Conservation (phyloP, 179 eudicot species). For the Beta macrorhiza region DNA sequence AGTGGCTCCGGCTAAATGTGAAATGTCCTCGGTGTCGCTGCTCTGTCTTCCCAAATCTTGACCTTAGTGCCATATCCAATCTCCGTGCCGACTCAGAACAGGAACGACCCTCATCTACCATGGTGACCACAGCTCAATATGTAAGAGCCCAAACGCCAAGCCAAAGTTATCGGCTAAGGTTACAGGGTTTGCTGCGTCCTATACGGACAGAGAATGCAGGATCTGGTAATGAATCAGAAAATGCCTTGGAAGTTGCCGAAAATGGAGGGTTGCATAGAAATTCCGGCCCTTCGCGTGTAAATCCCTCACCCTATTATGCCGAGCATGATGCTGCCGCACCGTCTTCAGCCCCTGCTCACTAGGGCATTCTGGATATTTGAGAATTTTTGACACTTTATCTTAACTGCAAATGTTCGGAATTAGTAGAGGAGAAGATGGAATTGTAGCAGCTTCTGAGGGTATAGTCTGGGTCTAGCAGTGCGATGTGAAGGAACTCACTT, state of each 20-base stretch:
- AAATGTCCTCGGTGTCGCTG: conserved; percentile 98
- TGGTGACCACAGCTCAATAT: conserved; percentile 53
- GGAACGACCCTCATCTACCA: conserved; percentile 50
- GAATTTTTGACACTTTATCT: conserved; percentile 13
- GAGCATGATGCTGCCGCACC: conserved; percentile 25
- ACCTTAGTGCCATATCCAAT: conserved; percentile 84
- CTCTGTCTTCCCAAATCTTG: conserved; percentile 92
- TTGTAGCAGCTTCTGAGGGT: conserved; percentile 3
- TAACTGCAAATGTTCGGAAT: conserved; percentile 4
- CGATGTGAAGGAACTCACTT: conserved; percentile 10
- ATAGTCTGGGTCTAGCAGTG: conserved; percentile 1
- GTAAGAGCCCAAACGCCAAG: conserved; percentile 64
- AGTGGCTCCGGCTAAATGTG: conserved; percentile 91
- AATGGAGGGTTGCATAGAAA: conserved; percentile 27
- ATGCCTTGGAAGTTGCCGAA: conserved; percentile 49
- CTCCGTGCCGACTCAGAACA: conserved; percentile 71
- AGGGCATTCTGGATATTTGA: background rate
- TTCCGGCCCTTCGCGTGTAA: conserved; percentile 1
- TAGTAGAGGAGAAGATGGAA: conserved; percentile 11
- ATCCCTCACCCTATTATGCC: conserved; percentile 13
- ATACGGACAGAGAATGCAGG: conserved; percentile 51
- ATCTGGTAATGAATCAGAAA: conserved; percentile 36
- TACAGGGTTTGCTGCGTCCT: conserved; percentile 77
- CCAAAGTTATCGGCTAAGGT: conserved; percentile 71
- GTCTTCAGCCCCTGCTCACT: conserved; percentile 28